A percentile compares a stretch with the other conserved stretches of the same genome.
These are phyloP conservation scores for Akebia trifoliata DNA, from an alignment of 164 flowering plant species.

Conservation along the genomic window DNA sequence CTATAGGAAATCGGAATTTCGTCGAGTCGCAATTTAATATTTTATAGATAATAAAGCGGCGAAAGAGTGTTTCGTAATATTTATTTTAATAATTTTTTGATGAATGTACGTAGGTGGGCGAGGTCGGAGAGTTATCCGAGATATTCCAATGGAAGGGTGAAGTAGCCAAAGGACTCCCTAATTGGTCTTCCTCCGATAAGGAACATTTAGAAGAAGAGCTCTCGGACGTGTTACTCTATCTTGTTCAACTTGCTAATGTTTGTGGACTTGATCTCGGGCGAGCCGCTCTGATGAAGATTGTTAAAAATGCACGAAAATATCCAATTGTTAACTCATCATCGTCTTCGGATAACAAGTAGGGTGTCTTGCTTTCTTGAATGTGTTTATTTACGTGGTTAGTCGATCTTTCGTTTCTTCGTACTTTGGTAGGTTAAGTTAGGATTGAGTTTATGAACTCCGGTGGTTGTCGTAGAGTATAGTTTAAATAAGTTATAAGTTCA, in stretches of 20 bases:
- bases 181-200: constrained; percentile 39
- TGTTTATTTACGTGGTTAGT: too few species aligned
- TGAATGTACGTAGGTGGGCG: constrained; percentile 25
- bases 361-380: not conserved
- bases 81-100: not conserved
- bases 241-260: constrained; percentile 42
- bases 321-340: constrained; percentile 18
- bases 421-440: too few species aligned
- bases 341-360: constrained; percentile 4
- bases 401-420: too few species aligned
- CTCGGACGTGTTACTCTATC: constrained; percentile 47
- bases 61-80: not conserved
- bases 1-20: not conserved
- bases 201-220: constrained; percentile 52
- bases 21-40: not conserved
- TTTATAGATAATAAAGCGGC: not conserved
- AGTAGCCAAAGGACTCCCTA: constrained; percentile 42
- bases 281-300: constrained; percentile 39
- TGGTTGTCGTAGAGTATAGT: too few species aligned
- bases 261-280: constrained; percentile 53
- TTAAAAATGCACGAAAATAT: constrained; percentile 39
- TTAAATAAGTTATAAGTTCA: too few species aligned
- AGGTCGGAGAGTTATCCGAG: constrained; percentile 41
- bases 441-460: too few species aligned
- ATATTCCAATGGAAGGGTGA: constrained; percentile 56